Conservation (phyloP, 352 stramenopile genomes). For the Pythium rishiriense region DNA sequence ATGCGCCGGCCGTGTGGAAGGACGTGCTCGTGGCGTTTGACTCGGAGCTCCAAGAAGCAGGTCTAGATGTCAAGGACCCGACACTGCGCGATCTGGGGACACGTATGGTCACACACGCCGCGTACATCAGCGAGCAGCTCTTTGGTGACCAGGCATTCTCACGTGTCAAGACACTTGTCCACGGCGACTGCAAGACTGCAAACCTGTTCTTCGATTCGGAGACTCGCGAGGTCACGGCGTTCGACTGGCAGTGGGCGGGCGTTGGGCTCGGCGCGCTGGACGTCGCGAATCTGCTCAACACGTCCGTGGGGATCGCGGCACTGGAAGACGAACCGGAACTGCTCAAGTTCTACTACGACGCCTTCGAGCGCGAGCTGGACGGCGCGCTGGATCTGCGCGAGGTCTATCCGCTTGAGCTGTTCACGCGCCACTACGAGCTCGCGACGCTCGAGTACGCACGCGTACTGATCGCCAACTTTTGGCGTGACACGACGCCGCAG, state of each 20-base stretch:
- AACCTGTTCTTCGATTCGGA: constrained; percentile 65
- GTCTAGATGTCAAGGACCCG: constrained; percentile 10
- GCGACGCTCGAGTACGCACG: constrained; percentile 67
- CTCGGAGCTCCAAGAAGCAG: constrained; percentile 13
- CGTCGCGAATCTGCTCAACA: constrained; percentile 71
- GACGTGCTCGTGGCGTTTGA: constrained; percentile 38
- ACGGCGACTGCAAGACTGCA: constrained; percentile 73
- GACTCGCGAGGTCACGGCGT: constrained; percentile 50
- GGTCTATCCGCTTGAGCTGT: constrained; percentile 48
- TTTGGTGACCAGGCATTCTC: constrained; percentile 24
- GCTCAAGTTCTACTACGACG: constrained; percentile 58
- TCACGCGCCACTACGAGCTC: constrained; percentile 60
- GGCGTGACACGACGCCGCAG: constrained; percentile 48
- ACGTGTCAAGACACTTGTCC: constrained; percentile 46
- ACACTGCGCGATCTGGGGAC: constrained; percentile 35
- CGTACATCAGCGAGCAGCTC: constrained; percentile 51
- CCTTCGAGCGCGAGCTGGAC: constrained; percentile 28
- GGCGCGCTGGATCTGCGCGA: constrained; percentile 1
- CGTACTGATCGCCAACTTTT: constrained; percentile 66
- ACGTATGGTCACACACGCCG: constrained; percentile 47
- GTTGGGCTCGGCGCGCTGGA: constrained; percentile 61
- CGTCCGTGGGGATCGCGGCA: constrained; percentile 56
- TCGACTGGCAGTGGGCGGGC: constrained; percentile 77
- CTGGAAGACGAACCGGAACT: constrained; percentile 39
- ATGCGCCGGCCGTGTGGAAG: constrained; percentile 43